A percentile compares a stretch with the other conserved stretches of the same genome.
Evolutionary conservation across 257 asterid species (phyloP).

Genomic region (Voacanga thouarsii): DNA sequence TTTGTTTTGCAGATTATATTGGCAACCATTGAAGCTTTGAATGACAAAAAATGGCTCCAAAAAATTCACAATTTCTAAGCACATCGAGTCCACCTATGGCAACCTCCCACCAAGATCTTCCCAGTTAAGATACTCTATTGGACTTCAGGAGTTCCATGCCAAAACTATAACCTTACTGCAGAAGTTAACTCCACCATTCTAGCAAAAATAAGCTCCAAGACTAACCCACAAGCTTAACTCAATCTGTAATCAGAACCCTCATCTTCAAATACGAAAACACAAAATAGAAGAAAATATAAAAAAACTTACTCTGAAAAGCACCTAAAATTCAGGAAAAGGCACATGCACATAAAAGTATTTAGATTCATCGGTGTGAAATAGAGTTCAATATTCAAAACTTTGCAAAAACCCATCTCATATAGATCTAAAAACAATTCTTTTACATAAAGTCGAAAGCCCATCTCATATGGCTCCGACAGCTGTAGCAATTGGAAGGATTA

Average conservation of each 20-base stretch:
- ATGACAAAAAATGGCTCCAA: too few species aligned
- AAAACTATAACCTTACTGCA: slow-evolving; percentile 25
- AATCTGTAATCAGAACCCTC: neutral
- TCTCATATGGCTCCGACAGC: too few species aligned
- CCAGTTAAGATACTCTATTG: slow-evolving; percentile 67
- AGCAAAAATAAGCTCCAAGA: neutral
- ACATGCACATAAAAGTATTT: neutral
- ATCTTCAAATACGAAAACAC: neutral
- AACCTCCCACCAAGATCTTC: slow-evolving; percentile 70
- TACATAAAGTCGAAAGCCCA: slow-evolving; percentile 2
- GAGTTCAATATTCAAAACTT: neutral
- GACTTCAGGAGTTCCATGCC: slow-evolving; percentile 94
- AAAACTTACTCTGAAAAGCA: neutral
- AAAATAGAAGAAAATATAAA: neutral
- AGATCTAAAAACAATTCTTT: neutral
- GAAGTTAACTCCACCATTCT: neutral
- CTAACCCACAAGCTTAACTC: too few species aligned
- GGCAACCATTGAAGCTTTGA: too few species aligned
- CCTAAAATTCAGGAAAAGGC: neutral
- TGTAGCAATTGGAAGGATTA: too few species aligned
- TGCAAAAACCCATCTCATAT: too few species aligned
- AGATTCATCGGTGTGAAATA: neutral
- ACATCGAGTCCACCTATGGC: too few species aligned
- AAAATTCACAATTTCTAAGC: too few species aligned
- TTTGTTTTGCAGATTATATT: too few species aligned